Evolutionary conservation across 352 stramenopile genomes (phyloP).

Genomic region (Globisporangium irregulare): DNA sequence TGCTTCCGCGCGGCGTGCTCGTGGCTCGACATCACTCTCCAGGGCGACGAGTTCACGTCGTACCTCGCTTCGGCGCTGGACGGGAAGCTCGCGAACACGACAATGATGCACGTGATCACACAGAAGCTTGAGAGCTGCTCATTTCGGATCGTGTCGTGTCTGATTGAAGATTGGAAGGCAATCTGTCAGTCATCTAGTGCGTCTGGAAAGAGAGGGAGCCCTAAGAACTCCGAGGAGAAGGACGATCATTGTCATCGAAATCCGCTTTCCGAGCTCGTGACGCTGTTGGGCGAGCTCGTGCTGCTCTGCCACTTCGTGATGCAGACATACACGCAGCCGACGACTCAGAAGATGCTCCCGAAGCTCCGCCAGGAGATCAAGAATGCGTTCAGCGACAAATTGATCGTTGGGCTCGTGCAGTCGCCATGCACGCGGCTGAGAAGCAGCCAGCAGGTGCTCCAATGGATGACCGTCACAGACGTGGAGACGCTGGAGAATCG

Average conservation of each 20-base stretch:
- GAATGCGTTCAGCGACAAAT: conserved; percentile 32
- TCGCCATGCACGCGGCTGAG: conserved; percentile 1
- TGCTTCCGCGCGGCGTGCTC: conserved; percentile 58
- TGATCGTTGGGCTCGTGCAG: conserved; percentile 44
- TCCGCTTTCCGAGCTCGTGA: conserved; percentile 14
- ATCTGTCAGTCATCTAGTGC: conserved; percentile 11
- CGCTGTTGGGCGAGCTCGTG: conserved; percentile 36
- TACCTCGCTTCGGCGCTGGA: conserved; percentile 63
- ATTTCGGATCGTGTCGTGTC: conserved; percentile 18
- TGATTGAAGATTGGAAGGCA: conserved; percentile 51
- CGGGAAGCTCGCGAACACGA: conserved; percentile 35
- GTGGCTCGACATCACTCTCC: conserved; percentile 49
- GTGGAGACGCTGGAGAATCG: conserved; percentile 30
- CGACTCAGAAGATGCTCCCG: conserved; percentile 39
- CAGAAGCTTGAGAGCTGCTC: conserved; percentile 29
- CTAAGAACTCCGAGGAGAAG: neutral
- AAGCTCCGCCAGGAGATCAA: conserved; percentile 50
- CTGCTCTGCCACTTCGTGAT: conserved; percentile 46
- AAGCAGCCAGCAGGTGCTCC: conserved; percentile 8
- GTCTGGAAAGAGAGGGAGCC: neutral
- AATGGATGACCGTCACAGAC: conserved; percentile 31
- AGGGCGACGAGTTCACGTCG: conserved; percentile 26
- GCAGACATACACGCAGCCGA: conserved; percentile 12
- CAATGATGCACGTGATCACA: conserved; percentile 32
- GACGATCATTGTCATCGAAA: neutral